These are phyloP conservation scores for Pleodorina starrii DNA, from an alignment of 139 green algal genomes.

Conservation along the genomic window DNA sequence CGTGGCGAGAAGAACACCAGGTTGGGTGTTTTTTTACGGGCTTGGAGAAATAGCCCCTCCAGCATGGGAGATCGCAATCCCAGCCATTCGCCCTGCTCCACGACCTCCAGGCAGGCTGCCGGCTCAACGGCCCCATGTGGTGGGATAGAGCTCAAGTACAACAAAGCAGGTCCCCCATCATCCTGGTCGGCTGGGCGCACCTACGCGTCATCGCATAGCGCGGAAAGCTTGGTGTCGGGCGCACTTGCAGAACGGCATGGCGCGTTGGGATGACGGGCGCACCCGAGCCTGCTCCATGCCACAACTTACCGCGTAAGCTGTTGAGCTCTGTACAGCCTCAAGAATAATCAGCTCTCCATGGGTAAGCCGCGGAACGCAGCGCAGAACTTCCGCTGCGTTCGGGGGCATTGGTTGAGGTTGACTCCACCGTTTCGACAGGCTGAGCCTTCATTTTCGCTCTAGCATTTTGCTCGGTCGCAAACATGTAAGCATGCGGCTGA, in stretches of 20 bases:
- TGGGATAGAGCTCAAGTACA: not conserved
- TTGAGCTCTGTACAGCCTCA: not conserved
- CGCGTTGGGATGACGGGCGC: not conserved
- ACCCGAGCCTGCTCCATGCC: not conserved
- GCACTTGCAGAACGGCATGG: not conserved
- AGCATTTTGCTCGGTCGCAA: too few relatives aligned
- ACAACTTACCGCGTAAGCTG: conserved; percentile 15
- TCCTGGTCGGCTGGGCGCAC: not conserved
- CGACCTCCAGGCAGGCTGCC: conserved; percentile 22
- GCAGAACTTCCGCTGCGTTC: not conserved
- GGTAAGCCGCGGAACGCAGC: not conserved
- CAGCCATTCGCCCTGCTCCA: conserved; percentile 42
- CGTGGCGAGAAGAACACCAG: conserved; percentile 36
- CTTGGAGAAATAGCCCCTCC: conserved; percentile 24
- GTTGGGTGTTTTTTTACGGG: conserved; percentile 17
- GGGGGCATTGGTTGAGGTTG: not conserved
- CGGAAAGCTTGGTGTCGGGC: not conserved
- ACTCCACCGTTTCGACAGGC: not conserved
- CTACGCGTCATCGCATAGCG: not conserved
- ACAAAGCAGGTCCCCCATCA: not conserved
- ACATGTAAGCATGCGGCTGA: too few relatives aligned
- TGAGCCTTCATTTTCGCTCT: not conserved
- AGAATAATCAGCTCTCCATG: conserved; percentile 33
- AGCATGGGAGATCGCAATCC: not conserved
- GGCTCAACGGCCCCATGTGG: not conserved